These are phyloP conservation scores for Penicillium sclerotigenum DNA, from an alignment of 2,329 filamentous ascomycete species.

Conservation along the genomic window DNA sequence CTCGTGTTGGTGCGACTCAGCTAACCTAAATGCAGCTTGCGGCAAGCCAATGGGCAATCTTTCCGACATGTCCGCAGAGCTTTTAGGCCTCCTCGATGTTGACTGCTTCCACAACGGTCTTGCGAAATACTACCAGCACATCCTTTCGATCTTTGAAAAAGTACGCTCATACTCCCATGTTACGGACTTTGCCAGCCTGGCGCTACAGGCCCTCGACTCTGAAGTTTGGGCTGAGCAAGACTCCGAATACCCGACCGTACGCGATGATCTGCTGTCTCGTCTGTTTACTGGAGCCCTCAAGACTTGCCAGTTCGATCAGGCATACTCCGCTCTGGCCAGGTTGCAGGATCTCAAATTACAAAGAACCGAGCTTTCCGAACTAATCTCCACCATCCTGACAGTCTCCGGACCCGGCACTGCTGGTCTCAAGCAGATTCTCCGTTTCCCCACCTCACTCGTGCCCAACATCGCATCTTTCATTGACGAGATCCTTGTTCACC, in stretches of 20 bases:
- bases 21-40: constrained; percentile 36
- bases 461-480: constrained; percentile 72
- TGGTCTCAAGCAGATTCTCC: constrained; percentile 60
- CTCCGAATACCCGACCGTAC: constrained; percentile 43
- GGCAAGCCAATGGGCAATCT: constrained; percentile 46
- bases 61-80: constrained; percentile 51
- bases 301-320: constrained; percentile 75
- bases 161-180: constrained; percentile 75
- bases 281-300: constrained; percentile 79
- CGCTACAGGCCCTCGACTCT: constrained; percentile 60
- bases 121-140: constrained; percentile 80
- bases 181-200: constrained; percentile 75
- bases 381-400: constrained; percentile 52
- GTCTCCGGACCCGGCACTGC: constrained; percentile 39
- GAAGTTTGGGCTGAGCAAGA: constrained; percentile 34
- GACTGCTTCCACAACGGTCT: constrained; percentile 67
- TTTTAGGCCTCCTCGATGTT: constrained; percentile 74
- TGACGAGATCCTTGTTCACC: constrained; percentile 70
- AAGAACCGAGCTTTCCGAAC: constrained; percentile 65
- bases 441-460: constrained; percentile 63
- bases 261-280: constrained; percentile 72
- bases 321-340: constrained; percentile 73
- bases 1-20: background rate
- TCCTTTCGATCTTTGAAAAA: constrained; percentile 77
- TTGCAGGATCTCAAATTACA: constrained; percentile 71